Evolutionary conservation across 768 basidiomycete species (phyloP).

Genomic region (Tephrocybe sp.): DNA sequence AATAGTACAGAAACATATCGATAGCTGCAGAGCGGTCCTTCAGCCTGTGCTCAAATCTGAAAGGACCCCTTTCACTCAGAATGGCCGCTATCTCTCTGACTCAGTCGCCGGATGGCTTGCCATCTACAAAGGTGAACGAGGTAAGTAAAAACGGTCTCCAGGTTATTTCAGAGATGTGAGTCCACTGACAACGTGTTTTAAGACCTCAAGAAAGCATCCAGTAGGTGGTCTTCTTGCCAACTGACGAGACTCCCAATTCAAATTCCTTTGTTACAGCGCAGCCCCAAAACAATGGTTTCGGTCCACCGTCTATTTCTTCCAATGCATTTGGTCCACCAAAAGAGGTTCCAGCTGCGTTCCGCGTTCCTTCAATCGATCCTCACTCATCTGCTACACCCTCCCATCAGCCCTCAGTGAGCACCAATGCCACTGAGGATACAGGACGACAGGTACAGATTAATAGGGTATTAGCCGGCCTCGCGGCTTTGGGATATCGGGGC

Average conservation of each 20-base stretch:
- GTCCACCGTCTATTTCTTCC: no score
- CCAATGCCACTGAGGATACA: neutral
- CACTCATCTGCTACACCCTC: neutral
- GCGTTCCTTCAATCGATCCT: no score
- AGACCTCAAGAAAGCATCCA: no score
- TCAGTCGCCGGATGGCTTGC: constrained; percentile 33
- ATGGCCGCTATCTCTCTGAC: constrained; percentile 34
- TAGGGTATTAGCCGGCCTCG: constrained; percentile 24
- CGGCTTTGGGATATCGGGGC: constrained; percentile 27
- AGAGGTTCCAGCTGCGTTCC: no score
- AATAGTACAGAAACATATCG: constrained; percentile 20
- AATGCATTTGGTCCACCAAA: no score
- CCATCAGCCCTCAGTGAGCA: neutral
- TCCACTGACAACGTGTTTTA: no score
- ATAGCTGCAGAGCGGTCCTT: constrained; percentile 21
- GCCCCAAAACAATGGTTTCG: no score
- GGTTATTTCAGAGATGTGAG: no score
- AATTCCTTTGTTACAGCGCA: no score
- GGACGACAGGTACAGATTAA: neutral
- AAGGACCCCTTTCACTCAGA: constrained; percentile 39
- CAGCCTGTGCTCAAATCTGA: constrained; percentile 33
- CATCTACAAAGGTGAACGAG: constrained; percentile 34
- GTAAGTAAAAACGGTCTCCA: no score
- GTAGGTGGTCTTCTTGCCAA: no score
- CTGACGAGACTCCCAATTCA: no score